Evolutionary conservation across 768 basidiomycete genomes (phyloP), one percentile per base, ranked within the genome.

Genomic region (Neoboletus subvelutipes): DNA sequence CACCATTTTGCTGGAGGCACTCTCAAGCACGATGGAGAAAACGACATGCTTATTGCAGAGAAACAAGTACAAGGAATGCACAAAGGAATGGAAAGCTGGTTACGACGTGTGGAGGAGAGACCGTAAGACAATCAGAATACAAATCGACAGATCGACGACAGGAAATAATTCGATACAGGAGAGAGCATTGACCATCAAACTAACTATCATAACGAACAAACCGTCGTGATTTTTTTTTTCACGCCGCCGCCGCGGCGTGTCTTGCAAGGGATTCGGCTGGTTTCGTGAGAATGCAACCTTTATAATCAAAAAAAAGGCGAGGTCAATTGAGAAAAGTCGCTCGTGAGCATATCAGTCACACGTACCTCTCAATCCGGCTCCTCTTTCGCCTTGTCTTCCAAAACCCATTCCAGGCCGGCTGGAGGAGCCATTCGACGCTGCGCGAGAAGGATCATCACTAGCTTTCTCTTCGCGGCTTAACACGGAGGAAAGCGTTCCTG

Each of bases 371-470:
- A 87, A 75, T 4, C 79, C 86, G 5, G 90, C 90, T 40, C 79
- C 79, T 74, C 88, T 92, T 78, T 92, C 88, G 22, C 82, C 91
- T 67, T 91, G 89, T 50, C 83, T 78, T 18, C 92, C 92, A 63
- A 94, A 94, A 1, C 92, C 92, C 67, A 83, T 80, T 5, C 84
- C 83, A 52, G 72, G 70, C 67, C 76, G 78, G 55, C 56, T 40
- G 33, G 67, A 62, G 29, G 67, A 65, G 17, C 74, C 22, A 17
- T 51, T 62, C 47, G 58, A 64, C 39, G 50, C n/a, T n/a, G 55
- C 50, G 34, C 37, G 45, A 10, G 22, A 53, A 3, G 50, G 20
- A 43, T 54, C 42, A 8, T 29, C 49, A 5, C 33, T 37, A 2
- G 46, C 5, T 42, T 65, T 66, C 29, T 64, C 64, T 15, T 56